A percentile compares a stretch with the other conserved stretches of the same genome.
Evolutionary conservation across 2,329 filamentous ascomycete species (phyloP).

Genomic region (Metarhizium sp.): DNA sequence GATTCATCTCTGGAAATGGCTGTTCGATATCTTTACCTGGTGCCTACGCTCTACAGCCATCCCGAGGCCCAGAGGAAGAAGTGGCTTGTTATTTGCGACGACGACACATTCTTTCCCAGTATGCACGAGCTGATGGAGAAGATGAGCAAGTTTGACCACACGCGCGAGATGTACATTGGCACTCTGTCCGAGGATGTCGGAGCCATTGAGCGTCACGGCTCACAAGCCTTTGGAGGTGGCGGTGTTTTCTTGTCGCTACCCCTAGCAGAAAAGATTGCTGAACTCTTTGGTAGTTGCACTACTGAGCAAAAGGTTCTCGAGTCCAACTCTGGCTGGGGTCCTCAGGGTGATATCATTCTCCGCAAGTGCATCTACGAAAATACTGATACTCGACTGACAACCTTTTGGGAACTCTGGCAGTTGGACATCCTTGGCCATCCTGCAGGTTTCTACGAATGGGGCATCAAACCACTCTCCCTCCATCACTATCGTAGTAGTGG

Average conservation of each 20-base stretch:
- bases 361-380: conserved; percentile 57
- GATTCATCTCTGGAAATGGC: conserved; percentile 47
- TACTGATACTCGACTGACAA: conserved; percentile 47
- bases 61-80: conserved; percentile 37
- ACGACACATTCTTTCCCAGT: conserved; percentile 56
- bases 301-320: conserved; percentile 42
- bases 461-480: conserved; percentile 49
- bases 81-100: conserved; percentile 55
- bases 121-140: conserved; percentile 44
- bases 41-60: conserved; percentile 45
- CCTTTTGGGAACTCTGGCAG: conserved; percentile 49
- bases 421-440: conserved; percentile 51
- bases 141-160: conserved; percentile 42
- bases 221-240: conserved; percentile 55
- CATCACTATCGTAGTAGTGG: conserved; percentile 56
- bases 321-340: conserved; percentile 48
- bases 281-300: conserved; percentile 35
- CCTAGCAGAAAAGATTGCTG: conserved; percentile 34
- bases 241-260: conserved; percentile 52
- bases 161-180: conserved; percentile 47
- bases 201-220: conserved; percentile 49
- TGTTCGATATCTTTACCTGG: conserved; percentile 45
- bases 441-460: conserved; percentile 55
- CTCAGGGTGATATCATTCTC: conserved; percentile 51
- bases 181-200: conserved; percentile 53